These are phyloP conservation scores for Pichia kudriavzevii DNA, from an alignment of 1,139 yeast genomes.

Conservation along the genomic window DNA sequence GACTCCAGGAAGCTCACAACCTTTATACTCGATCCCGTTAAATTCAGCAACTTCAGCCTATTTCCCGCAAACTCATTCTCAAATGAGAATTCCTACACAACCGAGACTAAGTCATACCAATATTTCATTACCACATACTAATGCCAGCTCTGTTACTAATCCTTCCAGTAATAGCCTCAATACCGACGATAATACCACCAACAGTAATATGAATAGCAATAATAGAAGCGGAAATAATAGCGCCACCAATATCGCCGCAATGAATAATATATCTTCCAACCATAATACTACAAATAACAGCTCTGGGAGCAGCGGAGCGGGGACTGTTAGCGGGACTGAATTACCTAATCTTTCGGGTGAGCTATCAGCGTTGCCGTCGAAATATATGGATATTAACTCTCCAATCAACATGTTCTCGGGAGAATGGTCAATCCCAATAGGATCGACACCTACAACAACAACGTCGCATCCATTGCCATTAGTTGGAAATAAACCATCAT, in stretches of 20 bases:
- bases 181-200: constrained; percentile 3
- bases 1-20: too few relatives aligned
- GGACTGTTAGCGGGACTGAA: not conserved
- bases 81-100: constrained; percentile 1
- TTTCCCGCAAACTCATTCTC: constrained; percentile 13
- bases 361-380: constrained; percentile 40
- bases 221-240: too few relatives aligned
- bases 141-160: too few relatives aligned
- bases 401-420: constrained; percentile 27
- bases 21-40: too few relatives aligned
- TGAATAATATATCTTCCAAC: too few relatives aligned
- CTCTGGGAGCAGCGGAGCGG: too few relatives aligned
- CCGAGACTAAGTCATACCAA: too few relatives aligned
- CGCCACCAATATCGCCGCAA: too few relatives aligned
- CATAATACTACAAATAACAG: too few relatives aligned
- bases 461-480: constrained; percentile 18
- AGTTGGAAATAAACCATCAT: too few relatives aligned
- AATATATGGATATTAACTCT: constrained; percentile 36
- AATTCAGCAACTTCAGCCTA: constrained; percentile 17
- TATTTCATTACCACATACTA: too few relatives aligned
- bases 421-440: constrained; percentile 29
- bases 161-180: constrained; percentile 3
- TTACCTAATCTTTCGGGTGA: constrained; percentile 18
- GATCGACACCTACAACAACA: constrained; percentile 24
- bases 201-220: not conserved